A percentile compares a stretch with the other conserved stretches of the same genome.
Evolutionary conservation across 495 filamentous ascomycete species (phyloP).

Genomic region (Cudoniella acicularis): DNA sequence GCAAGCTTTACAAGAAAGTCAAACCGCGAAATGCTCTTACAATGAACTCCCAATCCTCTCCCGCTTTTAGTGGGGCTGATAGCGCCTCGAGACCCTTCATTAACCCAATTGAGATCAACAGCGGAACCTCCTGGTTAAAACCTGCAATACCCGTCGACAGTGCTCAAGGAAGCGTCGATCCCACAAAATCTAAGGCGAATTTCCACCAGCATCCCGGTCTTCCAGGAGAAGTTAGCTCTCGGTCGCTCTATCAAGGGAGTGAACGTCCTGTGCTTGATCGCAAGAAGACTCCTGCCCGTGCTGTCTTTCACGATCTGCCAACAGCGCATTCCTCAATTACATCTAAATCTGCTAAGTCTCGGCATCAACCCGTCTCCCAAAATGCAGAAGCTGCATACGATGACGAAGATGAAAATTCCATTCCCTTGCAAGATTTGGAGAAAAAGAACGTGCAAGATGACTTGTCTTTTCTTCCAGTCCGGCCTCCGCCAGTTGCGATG

Average conservation of each 20-base stretch:
- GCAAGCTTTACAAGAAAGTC: background rate
- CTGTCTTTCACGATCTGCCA: slow-evolving; percentile 21
- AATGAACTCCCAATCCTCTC: background rate
- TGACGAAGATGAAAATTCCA: slow-evolving; percentile 6
- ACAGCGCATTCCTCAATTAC: slow-evolving; percentile 22
- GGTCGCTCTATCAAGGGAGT: background rate
- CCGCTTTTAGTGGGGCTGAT: background rate
- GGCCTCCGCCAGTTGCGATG: background rate
- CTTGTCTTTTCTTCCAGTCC: background rate
- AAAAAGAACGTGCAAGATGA: background rate
- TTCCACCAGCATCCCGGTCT: background rate
- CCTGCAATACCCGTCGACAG: too few relatives aligned
- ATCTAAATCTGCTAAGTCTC: slow-evolving; percentile 13
- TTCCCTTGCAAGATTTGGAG: slow-evolving; percentile 15
- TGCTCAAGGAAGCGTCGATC: too few relatives aligned
- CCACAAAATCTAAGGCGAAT: too few relatives aligned
- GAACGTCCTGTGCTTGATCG: background rate
- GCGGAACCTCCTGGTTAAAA: too few relatives aligned
- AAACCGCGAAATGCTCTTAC: background rate
- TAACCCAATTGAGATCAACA: background rate
- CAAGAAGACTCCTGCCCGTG: slow-evolving; percentile 10
- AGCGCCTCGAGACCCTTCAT: background rate
- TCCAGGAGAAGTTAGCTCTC: background rate
- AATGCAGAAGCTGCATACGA: background rate
- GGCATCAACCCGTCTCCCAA: background rate